phyloP scores from a whole-genome alignment of 805 yeast species.

The Ogataea nonfermentans region DNA sequence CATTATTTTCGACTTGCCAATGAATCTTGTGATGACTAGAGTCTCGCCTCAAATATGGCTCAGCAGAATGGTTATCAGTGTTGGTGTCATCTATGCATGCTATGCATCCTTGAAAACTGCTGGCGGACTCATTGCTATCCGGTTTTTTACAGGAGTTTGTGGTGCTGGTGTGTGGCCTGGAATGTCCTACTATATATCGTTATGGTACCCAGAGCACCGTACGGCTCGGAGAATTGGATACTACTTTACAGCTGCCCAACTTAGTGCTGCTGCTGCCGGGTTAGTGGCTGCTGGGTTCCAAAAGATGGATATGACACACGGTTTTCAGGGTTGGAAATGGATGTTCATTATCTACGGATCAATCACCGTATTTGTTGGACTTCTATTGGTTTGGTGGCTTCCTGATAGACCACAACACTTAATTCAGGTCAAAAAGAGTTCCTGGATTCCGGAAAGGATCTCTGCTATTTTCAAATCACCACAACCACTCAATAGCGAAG shows the following conservation, averaged over 20 bases:
- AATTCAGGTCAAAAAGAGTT: conserved; percentile 6
- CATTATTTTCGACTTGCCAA: conserved; percentile 82
- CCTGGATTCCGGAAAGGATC: conserved; percentile 20
- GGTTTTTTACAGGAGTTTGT: conserved; percentile 71
- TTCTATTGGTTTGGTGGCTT: conserved; percentile 73
- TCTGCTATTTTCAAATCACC: conserved; percentile 24
- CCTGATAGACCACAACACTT: conserved; percentile 68
- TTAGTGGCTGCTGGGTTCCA: conserved; percentile 87
- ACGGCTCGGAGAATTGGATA: conserved; percentile 80
- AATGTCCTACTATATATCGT: conserved; percentile 73
- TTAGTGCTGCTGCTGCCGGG: conserved; percentile 89
- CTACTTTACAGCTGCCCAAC: conserved; percentile 88
- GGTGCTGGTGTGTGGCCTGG: conserved; percentile 94
- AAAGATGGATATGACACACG: conserved; percentile 68
- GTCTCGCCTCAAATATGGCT: conserved; percentile 86
- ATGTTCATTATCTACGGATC: conserved; percentile 75
- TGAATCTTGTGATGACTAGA: conserved; percentile 81
- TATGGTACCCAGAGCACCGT: conserved; percentile 83
- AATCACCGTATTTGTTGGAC: conserved; percentile 62
- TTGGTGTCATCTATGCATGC: conserved; percentile 76
- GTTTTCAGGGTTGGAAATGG: conserved; percentile 86
- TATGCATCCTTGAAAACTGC: conserved; percentile 58
- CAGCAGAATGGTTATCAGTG: conserved; percentile 69
- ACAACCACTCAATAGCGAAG: conserved; percentile 53
- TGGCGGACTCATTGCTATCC: conserved; percentile 63